Percentiles rank a stretch among this genome's conserved stretches.
Conservation (phyloP, 2,329 filamentous ascomycete genomes). For the Coniochaeta sp. region DNA sequence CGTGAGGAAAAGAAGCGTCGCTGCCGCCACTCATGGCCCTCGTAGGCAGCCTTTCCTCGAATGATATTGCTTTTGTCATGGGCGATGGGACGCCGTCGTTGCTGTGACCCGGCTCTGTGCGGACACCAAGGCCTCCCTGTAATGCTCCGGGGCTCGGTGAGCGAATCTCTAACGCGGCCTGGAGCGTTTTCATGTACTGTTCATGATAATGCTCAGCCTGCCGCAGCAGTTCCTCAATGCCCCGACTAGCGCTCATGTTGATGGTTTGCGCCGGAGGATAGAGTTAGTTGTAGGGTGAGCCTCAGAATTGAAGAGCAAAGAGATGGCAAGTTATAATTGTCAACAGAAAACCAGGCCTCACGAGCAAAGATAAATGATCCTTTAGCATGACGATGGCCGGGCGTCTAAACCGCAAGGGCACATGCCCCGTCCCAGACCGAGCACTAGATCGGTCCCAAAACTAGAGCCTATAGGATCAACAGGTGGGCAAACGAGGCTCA, state of each 20-base stretch:
- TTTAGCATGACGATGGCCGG: neutral
- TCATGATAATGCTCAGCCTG: constrained; percentile 11
- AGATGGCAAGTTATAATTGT: neutral
- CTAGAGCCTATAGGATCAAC: neutral
- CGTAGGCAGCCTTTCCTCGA: neutral
- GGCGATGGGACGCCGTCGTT: constrained; percentile 6
- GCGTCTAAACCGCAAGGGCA: neutral
- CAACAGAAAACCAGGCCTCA: neutral
- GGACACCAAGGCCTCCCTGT: neutral
- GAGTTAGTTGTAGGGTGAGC: neutral
- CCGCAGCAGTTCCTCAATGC: constrained; percentile 11
- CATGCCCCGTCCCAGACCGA: neutral
- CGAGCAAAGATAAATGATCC: neutral
- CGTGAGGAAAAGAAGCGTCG: constrained; percentile 2
- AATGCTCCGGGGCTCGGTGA: neutral
- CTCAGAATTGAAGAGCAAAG: neutral
- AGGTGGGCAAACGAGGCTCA: neutral
- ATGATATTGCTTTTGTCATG: constrained; percentile 4
- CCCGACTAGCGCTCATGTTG: constrained; percentile 6
- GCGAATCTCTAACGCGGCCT: constrained; percentile 9
- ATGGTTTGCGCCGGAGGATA: neutral
- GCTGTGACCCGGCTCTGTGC: constrained; percentile 7
- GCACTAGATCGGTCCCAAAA: neutral
- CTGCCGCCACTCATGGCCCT: constrained; percentile 1
- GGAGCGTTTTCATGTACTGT: constrained; percentile 13